phyloP scores from a whole-genome alignment of 208 protist genomes.

The Wallacemonas sp. region DNA sequence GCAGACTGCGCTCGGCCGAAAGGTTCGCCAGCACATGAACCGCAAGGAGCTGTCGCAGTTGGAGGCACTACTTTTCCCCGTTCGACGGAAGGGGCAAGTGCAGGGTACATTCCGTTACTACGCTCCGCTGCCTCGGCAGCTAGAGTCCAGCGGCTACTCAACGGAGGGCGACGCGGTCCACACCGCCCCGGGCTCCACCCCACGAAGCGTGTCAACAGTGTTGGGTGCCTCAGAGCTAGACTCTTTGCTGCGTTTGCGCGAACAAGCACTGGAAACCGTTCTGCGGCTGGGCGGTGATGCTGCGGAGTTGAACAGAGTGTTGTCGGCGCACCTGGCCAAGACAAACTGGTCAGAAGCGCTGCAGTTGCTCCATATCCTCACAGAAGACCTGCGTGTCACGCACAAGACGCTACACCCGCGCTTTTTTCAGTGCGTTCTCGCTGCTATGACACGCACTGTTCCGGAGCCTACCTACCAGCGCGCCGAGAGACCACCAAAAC shows the following conservation, averaged over 20 bases:
- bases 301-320: not conserved
- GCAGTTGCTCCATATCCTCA: conserved; percentile 16
- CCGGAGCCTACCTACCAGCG: not conserved
- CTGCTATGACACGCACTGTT: not conserved
- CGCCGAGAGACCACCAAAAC: no score
- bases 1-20: conserved; percentile 31
- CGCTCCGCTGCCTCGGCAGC: not conserved
- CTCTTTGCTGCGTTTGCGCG: not conserved
- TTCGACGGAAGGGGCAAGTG: not conserved
- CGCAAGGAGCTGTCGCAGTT: conserved; percentile 30
- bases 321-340: conserved; percentile 2
- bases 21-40: conserved; percentile 30
- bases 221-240: not conserved
- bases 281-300: not conserved
- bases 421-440: conserved; percentile 12
- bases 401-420: not conserved
- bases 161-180: not conserved
- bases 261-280: conserved; percentile 10
- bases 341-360: conserved; percentile 19
- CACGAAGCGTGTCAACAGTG: not conserved
- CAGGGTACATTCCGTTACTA: not conserved
- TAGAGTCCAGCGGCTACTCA: not conserved
- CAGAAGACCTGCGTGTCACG: conserved; percentile 8
- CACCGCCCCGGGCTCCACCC: no score
- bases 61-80: conserved; percentile 19